Conservation (phyloP, 2,329 filamentous ascomycete species). For the Elsinoe australis region DNA sequence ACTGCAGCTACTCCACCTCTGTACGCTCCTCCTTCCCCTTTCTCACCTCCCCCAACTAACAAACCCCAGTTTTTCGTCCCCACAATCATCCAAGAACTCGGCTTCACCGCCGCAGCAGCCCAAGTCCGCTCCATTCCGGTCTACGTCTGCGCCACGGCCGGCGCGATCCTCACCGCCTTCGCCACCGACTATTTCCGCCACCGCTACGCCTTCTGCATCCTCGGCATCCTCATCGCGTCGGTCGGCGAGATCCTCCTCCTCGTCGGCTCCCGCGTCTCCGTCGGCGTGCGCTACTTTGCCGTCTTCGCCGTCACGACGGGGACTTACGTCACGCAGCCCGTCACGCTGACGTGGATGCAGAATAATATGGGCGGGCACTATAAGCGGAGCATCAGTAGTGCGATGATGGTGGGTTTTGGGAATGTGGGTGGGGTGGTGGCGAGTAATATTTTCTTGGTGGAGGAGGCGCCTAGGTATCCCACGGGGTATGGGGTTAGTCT, state of each 20-base stretch:
- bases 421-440: slow-evolving; percentile 39
- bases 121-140: slow-evolving; percentile 27
- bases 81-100: slow-evolving; percentile 44
- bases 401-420: slow-evolving; percentile 34
- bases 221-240: slow-evolving; percentile 21
- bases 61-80: slow-evolving; percentile 27
- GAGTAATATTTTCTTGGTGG: slow-evolving; percentile 31
- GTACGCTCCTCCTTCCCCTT: background rate
- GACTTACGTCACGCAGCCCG: slow-evolving; percentile 28
- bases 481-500: slow-evolving; percentile 33
- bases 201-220: slow-evolving; percentile 47
- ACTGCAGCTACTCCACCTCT: slow-evolving; percentile 29
- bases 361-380: slow-evolving; percentile 30
- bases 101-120: slow-evolving; percentile 23
- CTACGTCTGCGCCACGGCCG: slow-evolving; percentile 29
- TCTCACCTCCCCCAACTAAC: background rate
- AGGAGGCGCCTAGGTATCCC: slow-evolving; percentile 20
- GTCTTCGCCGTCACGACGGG: slow-evolving; percentile 27
- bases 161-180: slow-evolving; percentile 26
- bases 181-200: slow-evolving; percentile 29
- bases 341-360: slow-evolving; percentile 27
- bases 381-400: slow-evolving; percentile 35
- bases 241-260: slow-evolving; percentile 10
- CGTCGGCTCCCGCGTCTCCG: slow-evolving; percentile 6
- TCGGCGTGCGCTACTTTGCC: slow-evolving; percentile 23